These are phyloP conservation scores for Dactylellina sp. DNA, from an alignment of 2,329 filamentous ascomycete genomes.

Conservation along the genomic window DNA sequence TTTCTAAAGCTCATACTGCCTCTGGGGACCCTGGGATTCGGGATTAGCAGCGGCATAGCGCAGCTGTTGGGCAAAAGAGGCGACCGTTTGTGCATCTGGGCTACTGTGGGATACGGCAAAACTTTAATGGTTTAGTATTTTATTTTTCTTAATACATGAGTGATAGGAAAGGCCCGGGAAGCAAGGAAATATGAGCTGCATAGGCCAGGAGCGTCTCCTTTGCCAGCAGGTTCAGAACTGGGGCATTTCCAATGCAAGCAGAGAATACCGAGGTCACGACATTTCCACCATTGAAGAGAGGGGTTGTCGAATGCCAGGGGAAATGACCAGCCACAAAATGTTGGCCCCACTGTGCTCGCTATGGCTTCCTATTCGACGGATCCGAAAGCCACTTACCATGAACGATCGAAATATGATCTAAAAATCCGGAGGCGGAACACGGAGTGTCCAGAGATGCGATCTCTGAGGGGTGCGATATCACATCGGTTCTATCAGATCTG, in stretches of 20 bases:
- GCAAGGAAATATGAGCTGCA: constrained; percentile 3
- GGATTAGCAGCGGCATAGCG: neutral
- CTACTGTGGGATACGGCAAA: constrained; percentile 1
- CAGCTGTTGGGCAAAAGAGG: constrained; percentile 8
- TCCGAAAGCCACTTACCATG: constrained; percentile 16
- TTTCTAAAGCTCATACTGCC: neutral
- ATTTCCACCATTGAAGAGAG: constrained; percentile 17
- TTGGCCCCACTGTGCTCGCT: constrained; percentile 9
- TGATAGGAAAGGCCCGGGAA: neutral
- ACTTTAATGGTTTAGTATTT: neutral
- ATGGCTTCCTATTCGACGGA: constrained; percentile 19
- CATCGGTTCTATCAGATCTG: neutral
- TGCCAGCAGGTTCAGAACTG: neutral
- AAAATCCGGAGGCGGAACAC: constrained; percentile 28
- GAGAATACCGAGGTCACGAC: constrained; percentile 18
- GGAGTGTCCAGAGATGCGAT: constrained; percentile 2
- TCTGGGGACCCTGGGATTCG: neutral
- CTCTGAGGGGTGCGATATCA: constrained; percentile 1
- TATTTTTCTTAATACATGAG: neutral
- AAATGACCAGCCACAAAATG: constrained; percentile 23
- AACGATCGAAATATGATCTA: neutral
- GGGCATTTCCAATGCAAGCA: constrained; percentile 5
- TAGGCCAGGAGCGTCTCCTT: neutral
- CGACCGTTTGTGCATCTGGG: constrained; percentile 3
- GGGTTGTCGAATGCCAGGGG: constrained; percentile 19